Base-by-base conservation (phyloP, 2,329 filamentous ascomycete species). In the Emericellopsis atlantica region DNA sequence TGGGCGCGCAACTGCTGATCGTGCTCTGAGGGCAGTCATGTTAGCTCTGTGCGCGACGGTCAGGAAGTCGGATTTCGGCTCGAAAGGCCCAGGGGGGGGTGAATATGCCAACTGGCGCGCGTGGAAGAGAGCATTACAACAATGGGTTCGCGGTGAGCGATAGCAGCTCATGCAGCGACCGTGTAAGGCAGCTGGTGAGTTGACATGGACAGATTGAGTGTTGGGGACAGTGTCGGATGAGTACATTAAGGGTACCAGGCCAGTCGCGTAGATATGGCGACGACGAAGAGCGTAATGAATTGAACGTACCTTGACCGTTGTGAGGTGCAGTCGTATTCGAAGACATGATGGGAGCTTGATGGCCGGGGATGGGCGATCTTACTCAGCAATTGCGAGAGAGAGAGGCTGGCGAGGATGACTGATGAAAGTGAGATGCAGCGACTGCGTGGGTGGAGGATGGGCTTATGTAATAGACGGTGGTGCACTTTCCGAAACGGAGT, bases 1-100 rank as follows among this genome's bases (percentile, higher is more conserved):
- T 65, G 62, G 50, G 60, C 61, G 52, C 58, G 60, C 50, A 66
- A 49, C 44, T 65, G 61, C 52, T 64, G 60, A 54, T 64, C 60
- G 61, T 64, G 60, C 54, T 64, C 60, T 64, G 48, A 42, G 23
- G 22, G 39, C 39, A 40, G 14, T 23, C 18, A 15, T 41, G 39
- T 41, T 29, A 41, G 33, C 40, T 12, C 16, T 35, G 3, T 29
- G 26, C 26, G 26, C 26, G 26, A 29, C 26, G 12, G 26, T 29
- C 26, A 29, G 8, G 26, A 29, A 29, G 18, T 21, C 18, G 18
- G 26, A 29, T 29, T 9, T 12, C 12, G 4, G 8, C 9, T 29
- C 9, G 2, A 3, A 29, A 29, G 26, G 26, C 26, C 12, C 4
- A 12, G 12, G 26, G 26, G 26, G 9, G 9, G 6, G 6, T 29